A percentile compares a stretch with the other conserved stretches of the same genome.
These are phyloP conservation scores for Hymenoscyphus linearis DNA, from an alignment of 2,329 filamentous ascomycete genomes.

Conservation along the genomic window DNA sequence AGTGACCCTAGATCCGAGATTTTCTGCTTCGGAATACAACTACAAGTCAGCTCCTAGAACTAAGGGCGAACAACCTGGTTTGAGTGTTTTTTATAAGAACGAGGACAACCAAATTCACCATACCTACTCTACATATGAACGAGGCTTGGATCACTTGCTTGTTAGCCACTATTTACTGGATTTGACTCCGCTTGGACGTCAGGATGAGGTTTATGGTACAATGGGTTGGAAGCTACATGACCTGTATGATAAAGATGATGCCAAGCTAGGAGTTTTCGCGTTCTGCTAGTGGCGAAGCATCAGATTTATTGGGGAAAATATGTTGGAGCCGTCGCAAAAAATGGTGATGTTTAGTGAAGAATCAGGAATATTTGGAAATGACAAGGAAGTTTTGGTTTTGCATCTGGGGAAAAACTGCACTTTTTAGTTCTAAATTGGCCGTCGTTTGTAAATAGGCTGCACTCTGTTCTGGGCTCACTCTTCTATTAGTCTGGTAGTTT, in stretches of 20 bases:
- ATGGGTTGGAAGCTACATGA: conserved; percentile 18
- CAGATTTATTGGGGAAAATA: too few species aligned
- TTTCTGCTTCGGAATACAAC: conserved; percentile 27
- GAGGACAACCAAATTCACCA: conserved; percentile 32
- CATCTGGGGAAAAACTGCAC: background rate
- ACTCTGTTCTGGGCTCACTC: background rate
- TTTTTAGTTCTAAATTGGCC: background rate
- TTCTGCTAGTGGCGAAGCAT: background rate
- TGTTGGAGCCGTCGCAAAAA: too few species aligned
- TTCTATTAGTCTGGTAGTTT: background rate
- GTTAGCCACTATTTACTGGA: conserved; percentile 32
- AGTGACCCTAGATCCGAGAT: conserved; percentile 31
- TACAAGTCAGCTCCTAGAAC: background rate
- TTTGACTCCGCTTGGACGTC: conserved; percentile 34
- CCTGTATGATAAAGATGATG: conserved; percentile 12
- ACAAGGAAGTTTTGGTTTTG: background rate
- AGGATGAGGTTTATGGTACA: conserved; percentile 17
- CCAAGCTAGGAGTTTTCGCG: background rate
- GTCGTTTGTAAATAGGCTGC: background rate
- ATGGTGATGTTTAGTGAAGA: too few species aligned
- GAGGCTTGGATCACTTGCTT: conserved; percentile 32
- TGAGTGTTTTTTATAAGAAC: conserved; percentile 35
- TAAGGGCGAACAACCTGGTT: conserved; percentile 34
- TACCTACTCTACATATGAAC: conserved; percentile 35
- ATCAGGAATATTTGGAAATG: too few species aligned